phyloP scores from a whole-genome alignment of 2,329 filamentous ascomycete genomes.

The Chaetomiaceae sp. region DNA sequence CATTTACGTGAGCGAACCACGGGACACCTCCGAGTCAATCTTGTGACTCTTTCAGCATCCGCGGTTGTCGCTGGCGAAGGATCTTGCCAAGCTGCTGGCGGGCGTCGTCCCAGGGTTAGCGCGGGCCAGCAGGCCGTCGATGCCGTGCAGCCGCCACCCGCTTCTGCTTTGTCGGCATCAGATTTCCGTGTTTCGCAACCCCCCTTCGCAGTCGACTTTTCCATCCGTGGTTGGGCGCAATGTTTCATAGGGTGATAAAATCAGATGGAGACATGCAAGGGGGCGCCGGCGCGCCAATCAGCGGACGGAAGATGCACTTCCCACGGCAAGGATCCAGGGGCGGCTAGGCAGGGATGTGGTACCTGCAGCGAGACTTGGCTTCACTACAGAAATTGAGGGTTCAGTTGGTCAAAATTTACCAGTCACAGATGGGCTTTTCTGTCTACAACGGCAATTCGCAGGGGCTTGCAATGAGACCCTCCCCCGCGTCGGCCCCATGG shows the following conservation, averaged over 20 bases:
- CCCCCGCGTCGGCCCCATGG: neutral
- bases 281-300: constrained; percentile 1
- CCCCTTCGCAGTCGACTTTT: neutral
- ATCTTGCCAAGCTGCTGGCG: neutral
- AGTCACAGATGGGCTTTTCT: neutral
- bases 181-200: constrained; percentile 19
- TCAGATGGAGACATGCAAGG: constrained; percentile 10
- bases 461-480: too few relatives aligned
- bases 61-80: neutral
- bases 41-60: neutral
- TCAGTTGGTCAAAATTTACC: neutral
- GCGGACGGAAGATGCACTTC: neutral
- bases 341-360: neutral
- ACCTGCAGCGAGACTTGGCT: neutral
- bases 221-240: constrained; percentile 7
- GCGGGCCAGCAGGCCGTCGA: neutral
- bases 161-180: constrained; percentile 9
- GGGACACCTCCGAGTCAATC: too few relatives aligned
- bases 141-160: constrained; percentile 11
- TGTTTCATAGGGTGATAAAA: constrained; percentile 12
- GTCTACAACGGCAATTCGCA: neutral
- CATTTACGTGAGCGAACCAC: too few relatives aligned
- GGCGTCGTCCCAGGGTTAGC: neutral
- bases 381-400: neutral
- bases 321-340: neutral